These are phyloP conservation scores for Fusarium verrucosum DNA, from an alignment of 2,329 filamentous ascomycete species.

Conservation along the genomic window DNA sequence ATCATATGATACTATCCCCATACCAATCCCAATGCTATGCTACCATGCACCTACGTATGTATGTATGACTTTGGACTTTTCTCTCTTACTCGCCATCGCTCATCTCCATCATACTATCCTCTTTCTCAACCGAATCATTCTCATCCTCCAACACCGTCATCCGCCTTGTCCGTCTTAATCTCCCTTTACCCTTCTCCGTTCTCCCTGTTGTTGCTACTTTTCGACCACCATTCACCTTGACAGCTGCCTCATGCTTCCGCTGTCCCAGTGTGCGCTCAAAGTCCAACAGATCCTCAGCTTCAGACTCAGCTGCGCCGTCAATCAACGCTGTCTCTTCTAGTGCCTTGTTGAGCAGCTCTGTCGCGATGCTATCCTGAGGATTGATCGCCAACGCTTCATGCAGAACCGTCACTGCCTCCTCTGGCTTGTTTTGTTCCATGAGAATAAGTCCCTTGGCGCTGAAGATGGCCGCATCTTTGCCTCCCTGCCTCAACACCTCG, in stretches of 20 bases:
- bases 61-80: too few species aligned
- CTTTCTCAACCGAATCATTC: constrained; percentile 51
- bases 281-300: constrained; percentile 56
- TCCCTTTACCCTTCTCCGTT: constrained; percentile 58
- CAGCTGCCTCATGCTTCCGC: constrained; percentile 56
- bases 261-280: constrained; percentile 64
- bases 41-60: not conserved
- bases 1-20: constrained; percentile 10
- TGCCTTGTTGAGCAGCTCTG: constrained; percentile 78
- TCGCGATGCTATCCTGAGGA: constrained; percentile 83
- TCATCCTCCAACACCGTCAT: constrained; percentile 48
- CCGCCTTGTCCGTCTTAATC: constrained; percentile 49
- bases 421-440: constrained; percentile 77
- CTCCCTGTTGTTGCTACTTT: constrained; percentile 28
- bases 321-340: constrained; percentile 67
- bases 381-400: constrained; percentile 85
- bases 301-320: constrained; percentile 57
- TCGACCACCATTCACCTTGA: constrained; percentile 49
- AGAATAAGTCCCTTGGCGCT: constrained; percentile 85
- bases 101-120: constrained; percentile 64
- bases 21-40: constrained; percentile 10
- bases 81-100: constrained; percentile 62
- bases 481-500: constrained; percentile 82
- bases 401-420: constrained; percentile 81
- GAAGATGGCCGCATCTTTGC: constrained; percentile 81